Evolutionary conservation across 192 early-diverging fungal species (phyloP).

Genomic region (Gamsiella multidivaricata): DNA sequence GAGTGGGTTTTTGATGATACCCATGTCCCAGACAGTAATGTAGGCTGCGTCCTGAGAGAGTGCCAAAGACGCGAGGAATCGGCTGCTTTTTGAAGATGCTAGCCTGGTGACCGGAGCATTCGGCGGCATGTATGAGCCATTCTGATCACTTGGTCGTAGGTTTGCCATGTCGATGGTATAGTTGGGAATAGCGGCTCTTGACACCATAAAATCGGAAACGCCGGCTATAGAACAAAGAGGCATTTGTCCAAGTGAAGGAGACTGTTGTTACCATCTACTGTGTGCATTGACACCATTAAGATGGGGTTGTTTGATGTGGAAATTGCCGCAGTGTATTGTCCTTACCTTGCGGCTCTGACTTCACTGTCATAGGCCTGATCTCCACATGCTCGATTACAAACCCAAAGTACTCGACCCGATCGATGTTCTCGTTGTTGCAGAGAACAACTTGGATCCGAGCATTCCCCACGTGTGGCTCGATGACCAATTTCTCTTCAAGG

Average conservation of each 20-base stretch:
- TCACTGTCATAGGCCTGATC: conserved; percentile 22
- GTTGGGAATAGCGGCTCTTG: conserved; percentile 23
- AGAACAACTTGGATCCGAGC: conserved; percentile 22
- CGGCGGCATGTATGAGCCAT: conserved; percentile 3
- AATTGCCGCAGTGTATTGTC: not conserved
- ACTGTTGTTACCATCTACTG: not conserved
- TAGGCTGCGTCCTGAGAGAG: conserved; percentile 13
- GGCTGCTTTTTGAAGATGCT: conserved; percentile 13
- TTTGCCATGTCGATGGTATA: conserved; percentile 23
- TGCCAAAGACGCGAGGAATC: conserved; percentile 25
- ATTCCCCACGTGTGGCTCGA: conserved; percentile 28
- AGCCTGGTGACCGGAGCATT: conserved; percentile 16
- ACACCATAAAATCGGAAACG: conserved; percentile 12
- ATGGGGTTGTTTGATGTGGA: not conserved
- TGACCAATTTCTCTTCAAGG: conserved; percentile 32
- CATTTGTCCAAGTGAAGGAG: not conserved
- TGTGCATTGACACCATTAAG: too few species aligned
- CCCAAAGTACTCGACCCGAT: conserved; percentile 23
- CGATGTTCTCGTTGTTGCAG: conserved; percentile 27
- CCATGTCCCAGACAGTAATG: conserved; percentile 37
- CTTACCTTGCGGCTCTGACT: conserved; percentile 17
- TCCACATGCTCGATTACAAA: conserved; percentile 42
- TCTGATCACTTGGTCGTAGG: not conserved
- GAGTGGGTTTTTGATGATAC: conserved; percentile 23
- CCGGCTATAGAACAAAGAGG: conserved; percentile 6